Percentiles rank a stretch among this genome's conserved stretches.
phyloP scores from a whole-genome alignment of 345 rosid genomes.

The Firmiana major region DNA sequence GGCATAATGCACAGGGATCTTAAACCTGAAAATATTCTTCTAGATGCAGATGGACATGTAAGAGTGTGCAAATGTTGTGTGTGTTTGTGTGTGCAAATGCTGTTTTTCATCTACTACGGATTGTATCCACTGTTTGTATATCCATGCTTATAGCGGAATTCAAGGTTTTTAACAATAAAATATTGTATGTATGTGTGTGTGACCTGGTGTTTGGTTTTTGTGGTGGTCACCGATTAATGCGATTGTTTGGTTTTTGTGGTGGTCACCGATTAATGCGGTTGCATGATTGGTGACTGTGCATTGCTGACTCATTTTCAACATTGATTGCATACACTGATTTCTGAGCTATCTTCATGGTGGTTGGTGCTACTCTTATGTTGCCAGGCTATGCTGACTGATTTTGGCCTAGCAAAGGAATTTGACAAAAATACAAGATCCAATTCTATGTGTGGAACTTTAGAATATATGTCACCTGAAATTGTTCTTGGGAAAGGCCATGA shows the following conservation, averaged over 20 bases:
- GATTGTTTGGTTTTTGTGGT: too few species aligned
- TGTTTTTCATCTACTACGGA: constrained; percentile 9
- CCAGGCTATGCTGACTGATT: constrained; percentile 83
- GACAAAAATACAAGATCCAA: constrained; percentile 84
- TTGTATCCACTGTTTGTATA: constrained; percentile 34
- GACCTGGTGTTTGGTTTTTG: constrained; percentile 27
- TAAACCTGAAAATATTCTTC: constrained; percentile 89
- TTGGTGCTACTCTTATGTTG: not conserved
- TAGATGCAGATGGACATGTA: constrained; percentile 92
- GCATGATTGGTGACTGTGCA: not conserved
- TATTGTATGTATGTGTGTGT: constrained; percentile 26
- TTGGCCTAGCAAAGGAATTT: constrained; percentile 88
- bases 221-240: not conserved
- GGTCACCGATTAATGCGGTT: not conserved
- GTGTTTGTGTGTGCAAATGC: not conserved
- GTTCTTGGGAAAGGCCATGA: constrained; percentile 88
- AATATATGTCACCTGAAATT: constrained; percentile 97
- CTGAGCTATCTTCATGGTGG: not conserved
- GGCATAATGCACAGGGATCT: constrained; percentile 99
- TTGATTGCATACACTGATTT: not conserved
- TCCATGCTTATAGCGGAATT: constrained; percentile 37
- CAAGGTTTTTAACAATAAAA: constrained; percentile 38
- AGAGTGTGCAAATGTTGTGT: not conserved
- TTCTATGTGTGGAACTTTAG: constrained; percentile 92
- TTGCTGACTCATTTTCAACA: constrained; percentile 1